These are phyloP conservation scores for Lablab purpureus DNA, from an alignment of 306 rosid genomes.

Conservation along the genomic window DNA sequence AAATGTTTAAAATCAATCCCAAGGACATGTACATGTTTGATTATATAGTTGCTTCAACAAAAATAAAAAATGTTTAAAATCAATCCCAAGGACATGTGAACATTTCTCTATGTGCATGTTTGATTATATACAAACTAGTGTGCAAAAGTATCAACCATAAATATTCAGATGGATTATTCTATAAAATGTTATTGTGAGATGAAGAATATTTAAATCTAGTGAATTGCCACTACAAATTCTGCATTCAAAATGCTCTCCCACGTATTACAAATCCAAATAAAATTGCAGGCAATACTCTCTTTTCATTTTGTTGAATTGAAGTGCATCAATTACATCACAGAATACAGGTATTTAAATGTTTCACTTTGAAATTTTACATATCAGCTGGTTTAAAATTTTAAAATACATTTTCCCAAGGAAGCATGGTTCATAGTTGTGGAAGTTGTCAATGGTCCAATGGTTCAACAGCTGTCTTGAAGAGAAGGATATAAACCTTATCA, in stretches of 20 bases:
- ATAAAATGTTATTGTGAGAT: background rate
- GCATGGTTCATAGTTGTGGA: constrained; percentile 31
- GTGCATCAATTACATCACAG: constrained; percentile 43
- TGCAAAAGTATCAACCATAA: background rate
- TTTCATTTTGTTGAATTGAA: background rate
- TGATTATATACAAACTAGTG: constrained; percentile 11
- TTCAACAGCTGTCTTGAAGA: constrained; percentile 91
- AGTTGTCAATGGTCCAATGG: constrained; percentile 69
- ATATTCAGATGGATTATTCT: background rate
- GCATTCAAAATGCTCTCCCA: constrained; percentile 21
- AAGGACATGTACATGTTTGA: background rate
- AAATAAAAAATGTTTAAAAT: too few species aligned
- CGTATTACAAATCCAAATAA: background rate
- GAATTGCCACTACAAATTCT: constrained; percentile 22
- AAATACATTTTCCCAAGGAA: constrained; percentile 30
- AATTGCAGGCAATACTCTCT: constrained; percentile 36
- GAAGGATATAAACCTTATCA: constrained; percentile 89
- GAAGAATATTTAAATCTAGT: constrained; percentile 11
- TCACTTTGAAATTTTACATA: constrained; percentile 46
- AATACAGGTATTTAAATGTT: constrained; percentile 35
- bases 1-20: too few species aligned
- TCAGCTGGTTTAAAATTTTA: constrained; percentile 9
- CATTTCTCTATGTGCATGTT: background rate
- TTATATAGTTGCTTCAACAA: background rate
- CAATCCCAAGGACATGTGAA: background rate